These are phyloP conservation scores for Raffaelea deltoideospora DNA, from an alignment of 2,329 filamentous ascomycete genomes.

Conservation along the genomic window DNA sequence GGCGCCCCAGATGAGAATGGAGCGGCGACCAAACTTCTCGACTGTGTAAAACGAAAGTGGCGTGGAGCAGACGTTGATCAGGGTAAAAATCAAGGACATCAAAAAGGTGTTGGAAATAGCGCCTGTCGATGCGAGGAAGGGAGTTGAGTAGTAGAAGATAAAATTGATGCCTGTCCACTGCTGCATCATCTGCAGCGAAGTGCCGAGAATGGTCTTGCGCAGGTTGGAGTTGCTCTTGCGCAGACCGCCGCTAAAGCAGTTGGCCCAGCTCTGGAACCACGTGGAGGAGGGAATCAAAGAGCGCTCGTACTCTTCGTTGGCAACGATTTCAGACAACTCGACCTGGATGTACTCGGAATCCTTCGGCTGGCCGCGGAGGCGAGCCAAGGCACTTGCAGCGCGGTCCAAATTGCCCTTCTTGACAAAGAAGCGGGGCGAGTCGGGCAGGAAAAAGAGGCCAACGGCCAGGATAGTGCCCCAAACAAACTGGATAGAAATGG, in stretches of 20 bases:
- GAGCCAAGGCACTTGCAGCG: conserved; percentile 47
- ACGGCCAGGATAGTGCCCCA: conserved; percentile 62
- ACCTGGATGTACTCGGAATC: conserved; percentile 62
- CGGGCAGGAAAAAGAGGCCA: conserved; percentile 64
- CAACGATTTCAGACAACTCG: conserved; percentile 73
- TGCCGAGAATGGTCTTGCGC: conserved; percentile 56
- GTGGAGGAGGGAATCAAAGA: conserved; percentile 47
- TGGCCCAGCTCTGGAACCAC: conserved; percentile 54
- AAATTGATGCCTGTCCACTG: conserved; percentile 77
- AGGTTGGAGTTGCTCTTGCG: conserved; percentile 49
- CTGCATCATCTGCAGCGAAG: conserved; percentile 67
- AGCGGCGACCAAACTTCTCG: conserved; percentile 67
- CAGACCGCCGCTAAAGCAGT: conserved; percentile 52
- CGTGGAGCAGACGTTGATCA: conserved; percentile 77
- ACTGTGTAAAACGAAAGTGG: conserved; percentile 79
- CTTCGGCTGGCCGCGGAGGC: conserved; percentile 57
- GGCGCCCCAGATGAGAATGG: conserved; percentile 65
- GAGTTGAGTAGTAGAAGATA: conserved; percentile 76
- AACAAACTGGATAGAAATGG: conserved; percentile 64
- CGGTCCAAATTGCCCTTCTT: conserved; percentile 56
- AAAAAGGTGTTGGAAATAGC: conserved; percentile 67
- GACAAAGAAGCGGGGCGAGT: conserved; percentile 76
- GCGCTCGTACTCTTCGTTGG: conserved; percentile 78
- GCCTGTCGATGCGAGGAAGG: conserved; percentile 67
- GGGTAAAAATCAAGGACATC: conserved; percentile 70